Evolutionary conservation across 345 rosid genomes (phyloP).

Genomic region (Eucalyptus pauciflora): DNA sequence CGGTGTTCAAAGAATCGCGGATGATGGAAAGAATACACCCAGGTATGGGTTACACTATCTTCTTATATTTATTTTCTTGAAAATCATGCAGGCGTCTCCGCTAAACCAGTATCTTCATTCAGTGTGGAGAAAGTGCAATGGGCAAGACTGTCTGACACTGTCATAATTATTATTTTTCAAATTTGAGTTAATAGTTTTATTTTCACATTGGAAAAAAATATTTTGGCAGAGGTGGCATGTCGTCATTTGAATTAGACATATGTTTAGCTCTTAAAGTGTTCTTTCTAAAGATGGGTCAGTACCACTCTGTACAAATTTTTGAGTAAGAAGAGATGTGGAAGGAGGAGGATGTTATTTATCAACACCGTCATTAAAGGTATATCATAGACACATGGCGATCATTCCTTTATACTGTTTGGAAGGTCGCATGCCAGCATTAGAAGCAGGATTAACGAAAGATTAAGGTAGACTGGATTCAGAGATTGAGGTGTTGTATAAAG

Average conservation of each 20-base stretch:
- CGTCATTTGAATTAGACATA: neutral
- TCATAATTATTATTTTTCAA: neutral
- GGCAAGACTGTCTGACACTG: neutral
- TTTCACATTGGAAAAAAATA: neutral
- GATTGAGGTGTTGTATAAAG: neutral
- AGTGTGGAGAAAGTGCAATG: neutral
- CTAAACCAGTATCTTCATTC: neutral
- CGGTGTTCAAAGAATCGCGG: constrained; percentile 7
- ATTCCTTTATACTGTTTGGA: neutral
- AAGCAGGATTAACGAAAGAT: neutral
- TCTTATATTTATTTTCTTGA: neutral
- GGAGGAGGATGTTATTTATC: neutral
- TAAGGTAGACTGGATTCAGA: neutral
- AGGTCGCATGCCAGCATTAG: neutral
- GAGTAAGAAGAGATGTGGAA: neutral
- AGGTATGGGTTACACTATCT: constrained; percentile 12
- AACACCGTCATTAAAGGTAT: neutral
- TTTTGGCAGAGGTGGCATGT: neutral
- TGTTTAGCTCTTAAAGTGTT: neutral
- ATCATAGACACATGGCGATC: neutral
- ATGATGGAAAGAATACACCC: constrained; percentile 17
- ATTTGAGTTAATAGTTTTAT: neutral
- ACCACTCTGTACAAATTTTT: neutral
- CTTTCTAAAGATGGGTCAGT: neutral
- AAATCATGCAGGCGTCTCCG: neutral